Base-by-base conservation (phyloP, 2,329 filamentous ascomycete species). In the Sporothrix variecibatus region DNA sequence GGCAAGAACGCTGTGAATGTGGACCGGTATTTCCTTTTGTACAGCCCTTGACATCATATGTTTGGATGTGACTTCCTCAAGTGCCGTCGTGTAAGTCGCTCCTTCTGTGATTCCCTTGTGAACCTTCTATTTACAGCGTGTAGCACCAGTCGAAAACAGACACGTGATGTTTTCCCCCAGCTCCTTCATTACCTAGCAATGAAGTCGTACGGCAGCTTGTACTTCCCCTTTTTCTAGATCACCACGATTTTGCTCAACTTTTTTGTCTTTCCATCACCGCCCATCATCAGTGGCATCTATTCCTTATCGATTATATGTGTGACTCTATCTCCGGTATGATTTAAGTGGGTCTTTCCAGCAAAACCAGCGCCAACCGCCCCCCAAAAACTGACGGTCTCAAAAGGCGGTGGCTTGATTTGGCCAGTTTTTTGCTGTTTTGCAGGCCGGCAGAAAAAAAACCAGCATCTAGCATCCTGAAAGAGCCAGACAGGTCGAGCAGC, bases 321-420 rank as follows among this genome's bases (percentile, higher is more conserved):
- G 34, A 34, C 20, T 23, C 65, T 51, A 46, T 34, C 43, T 51
- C 46, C 65, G 43, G 12, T n/a, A 53, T 69, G 65, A 51, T 51
- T 31, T 51, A 69, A 71, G 68, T 71, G 68, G 68, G 68, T 11
- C 60, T 43, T 12, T 12, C 43, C 43, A 49, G n/a, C 23, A 65
- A 26, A 11, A 43, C 68, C 46, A 31, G 4, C 17, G 26, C 26
- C 65, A 23, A n/a, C 43, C 65, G 65, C 23, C 60, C 34, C 60
- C 46, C 20, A 64, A 28, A 28, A 56, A 2, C 46, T 43, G 20
- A 53, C 53, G 6, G 6, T 5, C 5, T 8, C 64, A 34, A 72
- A 72, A 75, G 70, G 71, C 67, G 71, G 71, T 75, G 72, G 72
- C 71, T 56, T 40, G 43, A 72, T 70, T 62, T 60, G 72, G 65